Conservation (phyloP, 1,139 yeast genomes). For the Pichia sp. region DNA sequence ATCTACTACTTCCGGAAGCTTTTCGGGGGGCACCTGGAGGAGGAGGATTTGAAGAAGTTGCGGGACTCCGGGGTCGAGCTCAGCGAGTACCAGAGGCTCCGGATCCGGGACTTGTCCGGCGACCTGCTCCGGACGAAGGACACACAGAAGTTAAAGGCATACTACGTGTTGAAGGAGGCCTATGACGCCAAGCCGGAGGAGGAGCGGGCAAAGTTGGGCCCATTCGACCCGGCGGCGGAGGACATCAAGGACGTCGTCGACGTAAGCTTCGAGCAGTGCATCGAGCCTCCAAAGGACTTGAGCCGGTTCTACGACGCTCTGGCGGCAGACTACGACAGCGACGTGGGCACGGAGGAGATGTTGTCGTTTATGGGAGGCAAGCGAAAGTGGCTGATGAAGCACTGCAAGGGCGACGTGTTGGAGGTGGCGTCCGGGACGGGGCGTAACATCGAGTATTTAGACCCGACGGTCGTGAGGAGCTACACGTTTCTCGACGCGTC, state of each 20-base stretch:
- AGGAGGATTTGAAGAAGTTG: constrained; percentile 42
- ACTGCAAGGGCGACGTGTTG: constrained; percentile 78
- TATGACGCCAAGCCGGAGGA: constrained; percentile 37
- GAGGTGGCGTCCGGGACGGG: constrained; percentile 98
- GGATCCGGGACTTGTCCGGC: constrained; percentile 50
- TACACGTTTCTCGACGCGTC: constrained; percentile 86
- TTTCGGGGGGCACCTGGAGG: constrained; percentile 61
- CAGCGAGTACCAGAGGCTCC: constrained; percentile 60
- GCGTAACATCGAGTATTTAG: constrained; percentile 74
- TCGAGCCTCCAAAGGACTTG: constrained; percentile 73
- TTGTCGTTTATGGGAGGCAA: constrained; percentile 77
- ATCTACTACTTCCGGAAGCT: constrained; percentile 64
- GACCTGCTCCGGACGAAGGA: constrained; percentile 40
- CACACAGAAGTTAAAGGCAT: constrained; percentile 42
- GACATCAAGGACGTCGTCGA: constrained; percentile 40
- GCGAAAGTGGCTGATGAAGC: constrained; percentile 79
- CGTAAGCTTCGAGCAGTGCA: constrained; percentile 26
- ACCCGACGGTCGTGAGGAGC: constrained; percentile 56
- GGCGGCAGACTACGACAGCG: constrained; percentile 78
- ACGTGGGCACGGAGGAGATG: constrained; percentile 81
- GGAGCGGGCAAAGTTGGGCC: constrained; percentile 22
- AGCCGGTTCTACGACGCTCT: constrained; percentile 75
- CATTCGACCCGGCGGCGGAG: constrained; percentile 34
- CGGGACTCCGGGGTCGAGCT: constrained; percentile 41
- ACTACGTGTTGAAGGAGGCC: constrained; percentile 47